Percentiles rank a stretch among this genome's conserved stretches.
Evolutionary conservation across 129 eudicot species (phyloP).

Genomic region (Cynara cardunculus): DNA sequence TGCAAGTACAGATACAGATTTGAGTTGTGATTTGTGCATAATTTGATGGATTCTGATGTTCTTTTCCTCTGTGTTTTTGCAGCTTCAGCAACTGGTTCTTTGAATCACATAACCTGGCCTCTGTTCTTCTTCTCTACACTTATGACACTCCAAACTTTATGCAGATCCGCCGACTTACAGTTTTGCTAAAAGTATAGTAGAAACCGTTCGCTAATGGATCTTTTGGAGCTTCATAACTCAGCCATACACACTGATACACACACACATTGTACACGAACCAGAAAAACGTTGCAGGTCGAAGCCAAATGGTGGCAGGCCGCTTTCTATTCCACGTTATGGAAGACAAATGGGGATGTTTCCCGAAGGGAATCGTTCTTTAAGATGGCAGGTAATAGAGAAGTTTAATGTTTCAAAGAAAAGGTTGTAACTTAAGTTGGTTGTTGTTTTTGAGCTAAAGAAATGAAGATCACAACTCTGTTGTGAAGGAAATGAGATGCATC

Average conservation of each 20-base stretch:
- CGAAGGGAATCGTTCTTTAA: slow-evolving; percentile 40
- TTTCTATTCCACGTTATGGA: slow-evolving; percentile 29
- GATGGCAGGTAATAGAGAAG: slow-evolving; percentile 28
- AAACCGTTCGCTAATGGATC: neutral
- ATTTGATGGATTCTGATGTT: neutral
- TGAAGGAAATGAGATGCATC: slow-evolving; percentile 19
- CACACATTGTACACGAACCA: slow-evolving; percentile 29
- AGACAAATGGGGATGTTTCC: slow-evolving; percentile 29
- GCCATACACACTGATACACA: neutral
- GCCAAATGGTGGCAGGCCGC: slow-evolving; percentile 78
- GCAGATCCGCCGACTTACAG: neutral
- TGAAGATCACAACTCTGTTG: slow-evolving; percentile 21
- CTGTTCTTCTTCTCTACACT: slow-evolving; percentile 29
- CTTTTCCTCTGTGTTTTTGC: slow-evolving; percentile 28
- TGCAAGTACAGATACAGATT: neutral
- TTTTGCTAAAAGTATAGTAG: slow-evolving; percentile 21
- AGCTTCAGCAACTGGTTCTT: slow-evolving; percentile 35
- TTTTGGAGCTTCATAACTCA: slow-evolving; percentile 5
- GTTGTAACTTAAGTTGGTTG: slow-evolving; percentile 31
- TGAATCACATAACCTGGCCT: slow-evolving; percentile 18
- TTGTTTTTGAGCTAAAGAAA: slow-evolving; percentile 20
- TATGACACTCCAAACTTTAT: slow-evolving; percentile 30
- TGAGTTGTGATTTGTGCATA: neutral
- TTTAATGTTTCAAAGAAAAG: slow-evolving; percentile 14
- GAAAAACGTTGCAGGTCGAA: slow-evolving; percentile 42